Evolutionary conservation across 345 rosid genomes (phyloP), one percentile per base, ranked within the genome.

Genomic region (Iberis pinnata): DNA sequence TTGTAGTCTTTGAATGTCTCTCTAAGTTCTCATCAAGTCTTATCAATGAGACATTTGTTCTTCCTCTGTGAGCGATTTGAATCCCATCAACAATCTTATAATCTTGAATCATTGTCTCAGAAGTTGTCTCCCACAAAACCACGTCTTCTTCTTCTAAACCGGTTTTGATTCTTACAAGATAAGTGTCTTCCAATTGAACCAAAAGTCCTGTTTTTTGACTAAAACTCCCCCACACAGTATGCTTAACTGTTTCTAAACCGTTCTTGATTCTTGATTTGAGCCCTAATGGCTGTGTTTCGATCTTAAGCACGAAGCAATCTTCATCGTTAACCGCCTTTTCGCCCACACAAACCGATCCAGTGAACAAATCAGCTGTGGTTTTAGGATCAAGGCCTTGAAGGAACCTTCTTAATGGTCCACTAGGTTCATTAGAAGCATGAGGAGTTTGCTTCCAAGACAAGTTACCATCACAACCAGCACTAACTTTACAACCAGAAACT

Each of bases 361-460:
- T 61, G 65, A 92, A 92, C 47, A 88, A 20, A 59, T 77, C 67
- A 7, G 98, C 82, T 1, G 90, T 88, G 7, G 87, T 67, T 47
- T 71, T 81, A 12, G 96, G 98, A 74, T 92, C 98, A 60, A 88
- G 80, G 14, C 98, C 98, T 93, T 92, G 83, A 1, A 69, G 73
- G 63, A 87, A 79, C 12, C 92, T 87, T 58, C 98, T 69, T 7
- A 90, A 89, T 6, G 95, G 89, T 37, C 95, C 72, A 3, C 92
- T 87, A 1, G 95, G 92, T 44, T 95, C 96, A 41, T 87, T 75
- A 10, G 89, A 87, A 3, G 88, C 95, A 47, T 87, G 95, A 38
- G 96, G 96, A 5, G 89, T 87, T 73, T 90, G 96, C 45, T 84
- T 76, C 98, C 98, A 87, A 16, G 92, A 86, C 18, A 87, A 76